Base-by-base conservation (phyloP, 1,139 yeast genomes). In the Hanseniaspora uvarum region DNA sequence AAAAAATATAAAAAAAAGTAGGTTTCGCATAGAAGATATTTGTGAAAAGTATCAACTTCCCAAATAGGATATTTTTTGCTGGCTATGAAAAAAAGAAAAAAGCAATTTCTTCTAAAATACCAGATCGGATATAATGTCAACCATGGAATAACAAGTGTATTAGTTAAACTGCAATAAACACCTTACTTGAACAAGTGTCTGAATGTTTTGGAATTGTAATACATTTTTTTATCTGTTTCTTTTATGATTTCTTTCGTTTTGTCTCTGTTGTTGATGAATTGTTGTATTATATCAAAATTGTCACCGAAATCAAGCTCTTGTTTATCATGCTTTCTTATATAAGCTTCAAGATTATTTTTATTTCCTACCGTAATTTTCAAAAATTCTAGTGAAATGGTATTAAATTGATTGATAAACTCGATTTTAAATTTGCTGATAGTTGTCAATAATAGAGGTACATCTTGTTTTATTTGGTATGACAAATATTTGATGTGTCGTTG, bases 281-380 rank as follows among this genome's bases (percentile, higher is more conserved):
- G 50, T 56, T 69, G 70, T 38, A 69, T 58, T n/a, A 70, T 65
- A 56, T 69, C 72, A 55, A 67, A 65, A 54, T 69, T 64, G 50
- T 64, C 66, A 24, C 70, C 68, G 3, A 59, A 55, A 3, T 56
- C 59, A 12, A 59, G 34, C 18, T 59, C 58, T 12, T 59, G 57
- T 1, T 50, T 26, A 16, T 56, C 39, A 14, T 60, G 28, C 4
- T 54, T 43, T 30, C 60, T 59, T 1, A 59, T 52, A 54, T 66
- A 69, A 34, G 61, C 61, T 7, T 58, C 57, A 34, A 63, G 45
- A 5, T 61, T 46, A 21, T 58, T 60, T 6, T 57, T 56, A 1
- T 65, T 64, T 3, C 72, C 72, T 28, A 65, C 57, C 38, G 68
- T 52, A 23, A 60, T 58, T 47, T 59, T 62, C 16, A 68, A 59